A percentile compares a stretch with the other conserved stretches of the same genome.
Conservation (phyloP, 371 early-diverging fungal species). For the Nematocida homosporus region DNA sequence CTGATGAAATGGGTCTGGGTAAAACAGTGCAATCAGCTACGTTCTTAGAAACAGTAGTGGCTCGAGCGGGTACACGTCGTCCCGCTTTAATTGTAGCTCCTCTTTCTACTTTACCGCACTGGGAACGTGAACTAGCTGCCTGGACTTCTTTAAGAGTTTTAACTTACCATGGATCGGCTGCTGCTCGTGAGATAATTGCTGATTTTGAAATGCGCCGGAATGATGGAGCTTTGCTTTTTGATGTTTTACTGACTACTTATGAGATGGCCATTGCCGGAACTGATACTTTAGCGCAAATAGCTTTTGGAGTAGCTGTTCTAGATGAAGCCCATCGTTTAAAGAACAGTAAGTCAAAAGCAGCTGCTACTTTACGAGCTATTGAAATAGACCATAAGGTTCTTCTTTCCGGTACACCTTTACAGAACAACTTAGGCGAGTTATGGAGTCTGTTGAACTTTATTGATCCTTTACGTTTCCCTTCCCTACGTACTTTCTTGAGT, state of each 20-base stretch:
- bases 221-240: slow-evolving; percentile 74
- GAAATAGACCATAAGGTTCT: slow-evolving; percentile 81
- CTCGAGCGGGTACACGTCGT: slow-evolving; percentile 74
- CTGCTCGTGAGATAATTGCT: slow-evolving; percentile 72
- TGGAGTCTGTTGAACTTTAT: slow-evolving; percentile 96
- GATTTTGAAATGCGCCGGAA: slow-evolving; percentile 71
- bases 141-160: slow-evolving; percentile 88
- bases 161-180: slow-evolving; percentile 83
- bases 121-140: slow-evolving; percentile 81
- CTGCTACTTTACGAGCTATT: slow-evolving; percentile 79
- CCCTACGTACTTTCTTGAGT: slow-evolving; percentile 85
- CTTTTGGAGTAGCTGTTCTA: slow-evolving; percentile 86
- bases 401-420: slow-evolving; percentile 94
- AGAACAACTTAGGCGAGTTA: slow-evolving; percentile 94
- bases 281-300: slow-evolving; percentile 75
- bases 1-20: slow-evolving; percentile 98
- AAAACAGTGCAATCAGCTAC: slow-evolving; percentile 95
- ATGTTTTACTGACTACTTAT: slow-evolving; percentile 90
- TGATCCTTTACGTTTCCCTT: slow-evolving; percentile 84
- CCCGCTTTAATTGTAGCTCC: slow-evolving; percentile 89
- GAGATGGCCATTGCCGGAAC: slow-evolving; percentile 88
- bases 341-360: slow-evolving; percentile 87
- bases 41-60: slow-evolving; percentile 78
- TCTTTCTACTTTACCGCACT: slow-evolving; percentile 90
- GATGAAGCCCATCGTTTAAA: slow-evolving; percentile 99